Evolutionary conservation across 2,329 filamentous ascomycete genomes (phyloP).

Genomic region (Lecanicillium sp.): DNA sequence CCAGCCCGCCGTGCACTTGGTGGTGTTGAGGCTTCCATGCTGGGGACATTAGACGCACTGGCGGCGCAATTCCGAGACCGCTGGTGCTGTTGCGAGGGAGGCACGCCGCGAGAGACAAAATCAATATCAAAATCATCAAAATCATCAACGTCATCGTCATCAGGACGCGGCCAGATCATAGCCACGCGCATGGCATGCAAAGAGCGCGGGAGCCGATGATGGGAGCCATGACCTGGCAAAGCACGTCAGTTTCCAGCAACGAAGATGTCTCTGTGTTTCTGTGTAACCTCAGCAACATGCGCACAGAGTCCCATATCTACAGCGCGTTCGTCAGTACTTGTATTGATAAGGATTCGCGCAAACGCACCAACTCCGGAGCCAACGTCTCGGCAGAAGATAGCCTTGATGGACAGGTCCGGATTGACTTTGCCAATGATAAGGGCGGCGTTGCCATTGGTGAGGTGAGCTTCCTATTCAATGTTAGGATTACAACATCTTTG

Average conservation of each 20-base stretch:
- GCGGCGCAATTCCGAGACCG: not conserved
- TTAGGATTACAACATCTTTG: constrained; percentile 3
- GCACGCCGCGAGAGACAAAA: too few species aligned
- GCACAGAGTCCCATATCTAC: constrained; percentile 69
- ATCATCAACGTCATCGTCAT: constrained; percentile 7
- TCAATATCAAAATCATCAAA: constrained; percentile 14
- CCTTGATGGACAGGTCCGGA: constrained; percentile 62
- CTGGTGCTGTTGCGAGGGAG: too few species aligned
- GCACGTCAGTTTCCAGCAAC: constrained; percentile 43
- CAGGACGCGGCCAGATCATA: constrained; percentile 28
- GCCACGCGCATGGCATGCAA: constrained; percentile 24
- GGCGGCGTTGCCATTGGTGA: constrained; percentile 59
- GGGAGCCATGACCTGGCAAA: constrained; percentile 19
- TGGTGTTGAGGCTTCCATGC: not conserved
- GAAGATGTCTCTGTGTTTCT: constrained; percentile 74
- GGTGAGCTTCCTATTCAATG: constrained; percentile 54
- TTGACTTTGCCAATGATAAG: constrained; percentile 78
- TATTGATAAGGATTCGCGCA: not conserved
- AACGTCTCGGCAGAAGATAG: constrained; percentile 60
- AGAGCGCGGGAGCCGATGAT: constrained; percentile 11
- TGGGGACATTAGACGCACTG: not conserved
- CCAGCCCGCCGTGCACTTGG: not conserved
- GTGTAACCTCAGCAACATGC: constrained; percentile 77
- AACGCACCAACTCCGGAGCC: constrained; percentile 60
- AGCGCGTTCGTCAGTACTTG: not conserved